Evolutionary conservation across 768 basidiomycete genomes (phyloP), one percentile per base, ranked within the genome.

Genomic region (Suillus placidus): DNA sequence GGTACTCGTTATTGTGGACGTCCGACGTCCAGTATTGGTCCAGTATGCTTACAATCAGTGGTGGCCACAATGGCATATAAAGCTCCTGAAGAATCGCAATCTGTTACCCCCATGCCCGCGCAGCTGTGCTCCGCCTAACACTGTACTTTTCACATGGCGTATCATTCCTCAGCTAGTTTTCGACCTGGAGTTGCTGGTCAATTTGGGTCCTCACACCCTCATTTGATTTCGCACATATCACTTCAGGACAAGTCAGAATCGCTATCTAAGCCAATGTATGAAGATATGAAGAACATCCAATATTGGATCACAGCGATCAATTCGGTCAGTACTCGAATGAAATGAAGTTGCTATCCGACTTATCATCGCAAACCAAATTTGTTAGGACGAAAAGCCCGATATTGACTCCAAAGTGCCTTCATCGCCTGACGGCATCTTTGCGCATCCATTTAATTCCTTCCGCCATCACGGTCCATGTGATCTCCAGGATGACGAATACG

Each of bases 91-190:
- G 20, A 63, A 54, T 26, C 34, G 13, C 23, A 56, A n/a, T 54
- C 51, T 60, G 23, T 10, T 54, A 58, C 54, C 55, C 63, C 55
- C 63, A 34, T 61, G 38, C 68, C 63, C 60, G 74, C 70, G 69
- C 68, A 76, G 71, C 73, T 71, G 74, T 66, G 73, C 74, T 77
- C 60, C 72, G 69, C 77, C 57, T 61, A 26, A 49, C 54, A 56
- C 61, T 67, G 67, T 43, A 63, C 61, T 57, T 57, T 57, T 63
- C 57, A n/a, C 54, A 75, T 75, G 73, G 16, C 69, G 26, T 67
- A 67, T 64, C 69, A 61, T 63, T n/a, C 62, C 56, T 64, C 18
- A 16, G 32, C 69, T 58, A 58, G 62, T 68, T 64, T 62, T 42
- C 71, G 62, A 60, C 26, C 40, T 60, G 26, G 38, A 68, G 54